Percentiles rank a stretch among this genome's conserved stretches.
Evolutionary conservation across 129 eudicot genomes (phyloP).

Genomic region (Artemisia argyi): DNA sequence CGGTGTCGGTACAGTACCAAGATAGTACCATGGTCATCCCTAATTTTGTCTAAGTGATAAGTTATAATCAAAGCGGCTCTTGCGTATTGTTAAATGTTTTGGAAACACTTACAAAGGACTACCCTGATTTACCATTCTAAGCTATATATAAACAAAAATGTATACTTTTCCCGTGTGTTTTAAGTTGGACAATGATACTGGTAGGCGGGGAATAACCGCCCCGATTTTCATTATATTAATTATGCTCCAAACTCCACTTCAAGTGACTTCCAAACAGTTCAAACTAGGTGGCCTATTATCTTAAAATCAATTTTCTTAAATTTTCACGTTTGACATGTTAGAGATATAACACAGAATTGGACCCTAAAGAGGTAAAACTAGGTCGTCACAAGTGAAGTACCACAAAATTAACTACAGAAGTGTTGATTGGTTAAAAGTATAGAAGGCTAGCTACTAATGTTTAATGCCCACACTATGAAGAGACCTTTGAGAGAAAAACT

Average conservation of each 20-base stretch:
- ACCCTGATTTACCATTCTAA: no score
- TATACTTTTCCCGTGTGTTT: no score
- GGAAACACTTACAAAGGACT: no score
- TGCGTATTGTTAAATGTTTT: no score
- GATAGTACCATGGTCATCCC: no score
- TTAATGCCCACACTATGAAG: background rate
- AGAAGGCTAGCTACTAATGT: constrained; percentile 10
- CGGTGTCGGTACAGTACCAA: no score
- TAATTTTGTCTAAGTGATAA: no score
- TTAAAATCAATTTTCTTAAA: background rate
- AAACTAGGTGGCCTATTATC: background rate
- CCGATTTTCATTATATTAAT: background rate
- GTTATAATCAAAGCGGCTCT: no score
- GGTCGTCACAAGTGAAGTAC: background rate
- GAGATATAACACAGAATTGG: background rate
- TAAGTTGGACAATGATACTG: no score
- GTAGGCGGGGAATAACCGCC: no score
- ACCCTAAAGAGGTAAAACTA: background rate
- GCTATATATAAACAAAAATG: no score
- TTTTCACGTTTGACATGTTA: background rate
- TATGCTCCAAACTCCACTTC: background rate
- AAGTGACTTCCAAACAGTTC: no score
- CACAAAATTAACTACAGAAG: constrained; percentile 14
- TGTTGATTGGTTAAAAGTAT: background rate
- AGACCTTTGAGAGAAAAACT: constrained; percentile 31